A percentile compares a stretch with the other conserved stretches of the same genome.
phyloP scores from a whole-genome alignment of 148 eudicot species.

The Rhododendron vialii region DNA sequence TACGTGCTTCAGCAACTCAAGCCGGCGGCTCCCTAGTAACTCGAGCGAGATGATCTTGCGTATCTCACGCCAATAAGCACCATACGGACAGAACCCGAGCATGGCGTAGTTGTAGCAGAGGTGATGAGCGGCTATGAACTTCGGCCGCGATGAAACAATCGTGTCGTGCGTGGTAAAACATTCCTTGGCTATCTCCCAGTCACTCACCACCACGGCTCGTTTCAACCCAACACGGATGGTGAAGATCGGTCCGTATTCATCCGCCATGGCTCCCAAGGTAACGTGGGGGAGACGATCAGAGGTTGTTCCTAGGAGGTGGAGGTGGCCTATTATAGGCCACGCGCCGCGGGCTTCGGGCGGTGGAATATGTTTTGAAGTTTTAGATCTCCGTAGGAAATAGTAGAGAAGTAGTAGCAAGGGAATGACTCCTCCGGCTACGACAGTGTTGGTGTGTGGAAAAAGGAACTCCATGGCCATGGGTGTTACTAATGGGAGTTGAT shows the following conservation, averaged over 20 bases:
- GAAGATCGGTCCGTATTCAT: conserved; percentile 5
- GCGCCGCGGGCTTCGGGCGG: not conserved
- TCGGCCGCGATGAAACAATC: not conserved
- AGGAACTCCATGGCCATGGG: not conserved
- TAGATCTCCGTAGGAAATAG: not conserved
- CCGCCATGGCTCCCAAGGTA: not conserved
- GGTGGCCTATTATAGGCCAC: conserved; percentile 1
- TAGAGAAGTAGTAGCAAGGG: not conserved
- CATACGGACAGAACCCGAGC: conserved; percentile 9
- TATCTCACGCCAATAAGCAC: conserved; percentile 4
- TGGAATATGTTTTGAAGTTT: not conserved
- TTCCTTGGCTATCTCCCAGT: conserved; percentile 9
- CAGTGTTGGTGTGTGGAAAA: not conserved
- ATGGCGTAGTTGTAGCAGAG: conserved; percentile 9
- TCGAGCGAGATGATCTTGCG: not conserved
- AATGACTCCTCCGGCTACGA: not conserved
- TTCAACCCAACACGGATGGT: not conserved
- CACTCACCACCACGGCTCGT: conserved; percentile 12
- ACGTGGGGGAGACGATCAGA: not conserved
- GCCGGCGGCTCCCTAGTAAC: conserved; percentile 6
- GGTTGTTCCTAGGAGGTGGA: not conserved
- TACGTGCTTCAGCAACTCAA: conserved; percentile 8
- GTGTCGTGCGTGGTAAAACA: conserved; percentile 2
- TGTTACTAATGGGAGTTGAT: not conserved
- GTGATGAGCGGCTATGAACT: not conserved